Conservation (phyloP, 2,329 filamentous ascomycete genomes). For the Fusarium keratoplasticum region DNA sequence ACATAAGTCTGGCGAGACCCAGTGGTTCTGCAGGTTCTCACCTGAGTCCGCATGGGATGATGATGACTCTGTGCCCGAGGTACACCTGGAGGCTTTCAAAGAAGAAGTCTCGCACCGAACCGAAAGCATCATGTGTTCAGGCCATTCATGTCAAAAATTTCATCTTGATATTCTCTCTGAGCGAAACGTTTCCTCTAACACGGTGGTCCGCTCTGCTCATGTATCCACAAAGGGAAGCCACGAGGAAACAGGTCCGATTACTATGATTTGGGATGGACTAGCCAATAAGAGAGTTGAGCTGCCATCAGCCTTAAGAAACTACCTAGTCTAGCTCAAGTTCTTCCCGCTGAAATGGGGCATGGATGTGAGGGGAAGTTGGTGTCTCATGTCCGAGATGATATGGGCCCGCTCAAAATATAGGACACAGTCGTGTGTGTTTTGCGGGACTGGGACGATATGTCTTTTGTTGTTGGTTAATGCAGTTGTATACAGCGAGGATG, state of each 20-base stretch:
- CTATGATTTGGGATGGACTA: not conserved
- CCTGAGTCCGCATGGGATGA: not conserved
- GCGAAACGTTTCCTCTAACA: not conserved
- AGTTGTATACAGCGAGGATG: not conserved
- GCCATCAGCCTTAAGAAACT: not conserved
- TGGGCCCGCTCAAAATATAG: not conserved
- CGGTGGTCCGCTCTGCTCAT: not conserved
- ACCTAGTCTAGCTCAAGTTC: not conserved
- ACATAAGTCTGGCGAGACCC: not conserved
- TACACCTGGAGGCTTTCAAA: not conserved
- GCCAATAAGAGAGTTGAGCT: too few relatives aligned
- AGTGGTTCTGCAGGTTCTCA: not conserved
- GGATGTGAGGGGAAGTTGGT: not conserved
- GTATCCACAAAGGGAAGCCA: not conserved
- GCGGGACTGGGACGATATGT: fast-evolving
- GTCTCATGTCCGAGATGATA: not conserved
- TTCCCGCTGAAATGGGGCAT: not conserved
- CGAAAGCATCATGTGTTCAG: not conserved
- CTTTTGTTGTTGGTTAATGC: not conserved
- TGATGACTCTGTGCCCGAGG: not conserved
- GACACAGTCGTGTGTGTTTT: too few relatives aligned
- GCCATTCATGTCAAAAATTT: not conserved
- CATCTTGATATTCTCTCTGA: not conserved
- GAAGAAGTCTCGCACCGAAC: not conserved
- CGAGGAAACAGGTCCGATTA: not conserved